Evolutionary conservation across 2,329 filamentous ascomycete genomes (phyloP), one percentile per base, ranked within the genome.

Genomic region (Colletotrichum endophyticum): DNA sequence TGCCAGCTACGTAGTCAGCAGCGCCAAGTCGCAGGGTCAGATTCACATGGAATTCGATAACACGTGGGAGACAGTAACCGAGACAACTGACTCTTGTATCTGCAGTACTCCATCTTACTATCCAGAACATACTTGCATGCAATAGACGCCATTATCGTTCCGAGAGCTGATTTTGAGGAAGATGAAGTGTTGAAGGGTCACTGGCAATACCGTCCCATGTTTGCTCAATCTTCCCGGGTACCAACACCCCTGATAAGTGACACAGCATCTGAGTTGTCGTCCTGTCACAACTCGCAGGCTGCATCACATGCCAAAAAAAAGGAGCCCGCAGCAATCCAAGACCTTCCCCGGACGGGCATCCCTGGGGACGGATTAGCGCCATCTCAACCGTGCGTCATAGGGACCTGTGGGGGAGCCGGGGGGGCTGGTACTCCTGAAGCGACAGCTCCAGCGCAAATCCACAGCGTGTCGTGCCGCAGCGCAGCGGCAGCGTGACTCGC

Each of bases 281-380:
- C 69, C 73, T 44, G 62, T 68, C 70, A 59, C 39, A 73, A 73
- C 63, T 64, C 30, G 70, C 63, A 69, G 67, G 30, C n/a, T n/a
- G n/a, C 73, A 36, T 76, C 74, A 76, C 74, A 76, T 76, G 74
- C 71, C 36, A 76, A 74, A 73, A 64, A 49, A 53, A 13, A 66
- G 30, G 6, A 53, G n/a, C 19, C 32, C 39, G 7, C n/a, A 62
- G 57, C 66, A 13, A 53, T 22, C 59, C 64, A 49, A 53, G 70
- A 44, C 56, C 56, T 76, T 70, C 71, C 74, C 74, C 74, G 67
- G 74, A 74, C 64, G 71, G 71, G 28, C 74, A 66, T 39, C 61
- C 49, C 70, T 39, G 63, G 36, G 36, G 64, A 66, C 5, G 64
- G 74, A 57, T 61, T 74, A 76, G 74, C 66, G 70, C 44, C 49